These are phyloP conservation scores for Hirschioporus abietinus DNA, from an alignment of 768 basidiomycete genomes.

Conservation along the genomic window DNA sequence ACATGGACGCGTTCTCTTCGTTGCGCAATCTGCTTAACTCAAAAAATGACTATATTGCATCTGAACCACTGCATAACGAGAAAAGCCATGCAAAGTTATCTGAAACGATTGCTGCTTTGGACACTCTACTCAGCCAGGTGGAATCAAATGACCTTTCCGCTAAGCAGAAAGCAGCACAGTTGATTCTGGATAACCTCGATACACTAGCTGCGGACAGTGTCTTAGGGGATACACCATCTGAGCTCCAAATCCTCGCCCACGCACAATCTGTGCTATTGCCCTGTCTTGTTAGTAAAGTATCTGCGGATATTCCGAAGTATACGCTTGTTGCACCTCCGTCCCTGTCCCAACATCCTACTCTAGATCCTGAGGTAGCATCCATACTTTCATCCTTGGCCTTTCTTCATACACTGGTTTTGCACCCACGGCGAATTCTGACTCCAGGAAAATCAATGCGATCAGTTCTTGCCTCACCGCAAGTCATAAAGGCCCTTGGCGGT, in stretches of 20 bases:
- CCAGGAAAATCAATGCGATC: slow-evolving; percentile 70
- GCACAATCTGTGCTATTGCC: neutral
- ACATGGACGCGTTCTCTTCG: neutral
- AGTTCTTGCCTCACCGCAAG: slow-evolving; percentile 37
- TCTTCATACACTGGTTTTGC: slow-evolving; percentile 61
- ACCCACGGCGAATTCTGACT: slow-evolving; percentile 56
- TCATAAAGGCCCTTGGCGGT: neutral
- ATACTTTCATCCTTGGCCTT: slow-evolving; percentile 37
- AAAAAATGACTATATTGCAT: neutral
- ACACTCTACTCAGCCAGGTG: neutral
- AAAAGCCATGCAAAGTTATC: neutral
- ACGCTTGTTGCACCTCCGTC: neutral
- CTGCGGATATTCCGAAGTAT: neutral
- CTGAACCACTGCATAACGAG: neutral
- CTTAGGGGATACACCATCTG: neutral
- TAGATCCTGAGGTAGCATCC: neutral
- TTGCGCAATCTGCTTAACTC: neutral
- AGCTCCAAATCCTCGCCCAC: neutral
- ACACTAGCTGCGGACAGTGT: neutral
- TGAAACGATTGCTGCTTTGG: neutral
- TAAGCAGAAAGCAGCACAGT: neutral
- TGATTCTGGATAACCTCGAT: neutral
- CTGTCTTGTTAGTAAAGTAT: neutral
- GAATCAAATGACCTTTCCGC: neutral
- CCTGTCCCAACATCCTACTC: neutral